phyloP scores from a whole-genome alignment of 169 alveolate species.

The Plasmodium fragile region DNA sequence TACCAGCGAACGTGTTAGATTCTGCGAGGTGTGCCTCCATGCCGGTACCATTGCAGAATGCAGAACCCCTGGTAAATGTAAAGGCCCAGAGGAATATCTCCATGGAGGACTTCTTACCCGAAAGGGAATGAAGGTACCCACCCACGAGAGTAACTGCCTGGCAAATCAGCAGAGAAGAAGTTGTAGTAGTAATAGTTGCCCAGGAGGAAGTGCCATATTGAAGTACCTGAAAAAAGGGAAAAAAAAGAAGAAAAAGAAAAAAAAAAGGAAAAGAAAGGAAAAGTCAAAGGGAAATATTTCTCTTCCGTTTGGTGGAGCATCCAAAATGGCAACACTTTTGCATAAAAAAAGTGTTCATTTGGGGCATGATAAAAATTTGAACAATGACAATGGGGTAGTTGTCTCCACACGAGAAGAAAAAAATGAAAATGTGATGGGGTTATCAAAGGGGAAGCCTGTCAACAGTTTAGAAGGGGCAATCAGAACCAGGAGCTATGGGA shows the following conservation, averaged over 20 bases:
- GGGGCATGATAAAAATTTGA: neutral
- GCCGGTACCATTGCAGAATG: neutral
- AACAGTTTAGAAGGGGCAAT: neutral
- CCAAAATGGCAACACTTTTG: neutral
- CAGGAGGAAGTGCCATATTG: neutral
- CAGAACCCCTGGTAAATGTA: neutral
- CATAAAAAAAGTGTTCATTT: neutral
- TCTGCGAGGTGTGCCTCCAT: neutral
- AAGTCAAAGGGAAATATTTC: neutral
- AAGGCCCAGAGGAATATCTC: neutral
- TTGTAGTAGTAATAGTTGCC: neutral
- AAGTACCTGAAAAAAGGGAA: neutral
- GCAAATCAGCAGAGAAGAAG: neutral
- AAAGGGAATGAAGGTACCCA: neutral
- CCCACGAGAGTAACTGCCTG: neutral
- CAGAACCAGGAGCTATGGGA: neutral
- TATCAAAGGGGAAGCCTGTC: neutral
- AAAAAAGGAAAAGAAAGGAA: constrained; percentile 12
- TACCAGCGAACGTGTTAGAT: neutral
- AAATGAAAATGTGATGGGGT: neutral
- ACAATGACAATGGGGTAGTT: neutral
- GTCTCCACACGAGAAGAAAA: neutral
- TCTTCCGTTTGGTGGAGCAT: neutral
- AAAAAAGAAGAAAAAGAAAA: constrained; percentile 24
- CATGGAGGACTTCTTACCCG: neutral